phyloP scores from a whole-genome alignment of 2,329 filamentous ascomycete species.

The Hypoxylon sp. region DNA sequence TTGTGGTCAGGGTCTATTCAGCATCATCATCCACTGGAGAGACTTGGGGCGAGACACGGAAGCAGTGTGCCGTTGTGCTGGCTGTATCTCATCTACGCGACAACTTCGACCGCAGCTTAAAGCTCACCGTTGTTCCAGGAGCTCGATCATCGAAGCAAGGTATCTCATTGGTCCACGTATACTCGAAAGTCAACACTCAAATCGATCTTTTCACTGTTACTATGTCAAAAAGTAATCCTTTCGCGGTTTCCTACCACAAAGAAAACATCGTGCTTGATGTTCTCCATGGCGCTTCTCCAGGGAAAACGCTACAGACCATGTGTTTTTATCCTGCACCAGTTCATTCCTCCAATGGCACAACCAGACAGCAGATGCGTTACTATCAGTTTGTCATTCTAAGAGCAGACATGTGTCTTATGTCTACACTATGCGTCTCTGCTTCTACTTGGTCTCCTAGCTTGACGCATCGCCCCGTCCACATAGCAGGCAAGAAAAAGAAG shows the following conservation, averaged over 20 bases:
- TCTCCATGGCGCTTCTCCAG: conserved; percentile 14
- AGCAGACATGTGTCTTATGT: conserved; percentile 54
- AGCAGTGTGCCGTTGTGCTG: conserved; percentile 47
- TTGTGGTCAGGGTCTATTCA: conserved; percentile 40
- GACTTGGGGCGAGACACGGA: conserved; percentile 33
- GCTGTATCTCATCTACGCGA: conserved; percentile 57
- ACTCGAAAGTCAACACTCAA: conserved; percentile 40
- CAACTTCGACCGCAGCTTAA: conserved; percentile 49
- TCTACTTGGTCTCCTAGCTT: conserved; percentile 22
- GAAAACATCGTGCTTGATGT: conserved; percentile 32
- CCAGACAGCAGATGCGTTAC: conserved; percentile 51
- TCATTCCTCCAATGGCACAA: conserved; percentile 44
- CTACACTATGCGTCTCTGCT: conserved; percentile 45
- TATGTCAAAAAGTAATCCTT: conserved; percentile 35
- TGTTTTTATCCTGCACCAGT: conserved; percentile 35
- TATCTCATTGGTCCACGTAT: conserved; percentile 40
- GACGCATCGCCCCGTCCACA: conserved; percentile 31
- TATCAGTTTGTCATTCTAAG: conserved; percentile 57
- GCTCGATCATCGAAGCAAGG: conserved; percentile 18
- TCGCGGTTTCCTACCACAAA: conserved; percentile 37
- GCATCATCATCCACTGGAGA: conserved; percentile 24
- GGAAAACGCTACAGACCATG: conserved; percentile 32
- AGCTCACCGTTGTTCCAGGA: conserved; percentile 49
- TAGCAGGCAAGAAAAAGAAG: conserved; percentile 16
- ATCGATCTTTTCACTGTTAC: conserved; percentile 42